A percentile compares a stretch with the other conserved stretches of the same genome.
These are phyloP conservation scores for Hymenoscyphus linearis DNA, from an alignment of 2,329 filamentous ascomycete species.

Conservation along the genomic window DNA sequence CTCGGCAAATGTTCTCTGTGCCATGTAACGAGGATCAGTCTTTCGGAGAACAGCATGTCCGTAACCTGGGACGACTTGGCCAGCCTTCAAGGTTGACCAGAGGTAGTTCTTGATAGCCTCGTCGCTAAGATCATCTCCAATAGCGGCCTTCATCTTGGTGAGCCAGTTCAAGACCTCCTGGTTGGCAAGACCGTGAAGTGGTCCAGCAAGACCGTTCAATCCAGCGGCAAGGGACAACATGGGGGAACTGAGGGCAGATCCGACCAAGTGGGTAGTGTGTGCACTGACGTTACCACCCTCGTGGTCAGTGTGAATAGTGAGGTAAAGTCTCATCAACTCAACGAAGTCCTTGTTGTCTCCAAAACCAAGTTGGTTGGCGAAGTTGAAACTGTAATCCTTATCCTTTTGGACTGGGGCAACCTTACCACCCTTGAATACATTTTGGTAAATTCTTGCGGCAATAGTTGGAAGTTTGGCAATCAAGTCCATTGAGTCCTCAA, in stretches of 20 bases:
- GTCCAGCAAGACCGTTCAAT: slow-evolving; percentile 95
- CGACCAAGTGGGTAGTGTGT: slow-evolving; percentile 97
- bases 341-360: slow-evolving; percentile 93
- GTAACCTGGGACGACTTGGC: slow-evolving; percentile 96
- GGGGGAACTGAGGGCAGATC: slow-evolving; percentile 91
- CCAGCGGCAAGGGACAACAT: slow-evolving; percentile 95
- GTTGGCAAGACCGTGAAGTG: slow-evolving; percentile 98
- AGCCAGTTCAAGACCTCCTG: slow-evolving; percentile 99
- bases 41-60: slow-evolving; percentile 98
- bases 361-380: slow-evolving; percentile 98
- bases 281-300: slow-evolving; percentile 98
- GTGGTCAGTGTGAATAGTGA: slow-evolving; percentile 99
- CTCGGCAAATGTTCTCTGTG: slow-evolving; percentile 88
- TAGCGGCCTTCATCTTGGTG: slow-evolving; percentile 92
- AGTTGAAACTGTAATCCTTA: slow-evolving; percentile 99
- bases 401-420: slow-evolving; percentile 93
- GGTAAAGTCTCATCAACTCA: slow-evolving; percentile 97
- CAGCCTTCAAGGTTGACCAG: slow-evolving; percentile 92
- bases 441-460: slow-evolving; percentile 98
- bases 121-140: slow-evolving; percentile 94
- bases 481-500: slow-evolving; percentile 99
- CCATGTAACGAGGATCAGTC: slow-evolving; percentile 98
- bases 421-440: slow-evolving; percentile 99
- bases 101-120: slow-evolving; percentile 97
- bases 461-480: slow-evolving; percentile 99